Evolutionary conservation across 2,329 filamentous ascomycete species (phyloP).

Genomic region (Scytalidium sp.): DNA sequence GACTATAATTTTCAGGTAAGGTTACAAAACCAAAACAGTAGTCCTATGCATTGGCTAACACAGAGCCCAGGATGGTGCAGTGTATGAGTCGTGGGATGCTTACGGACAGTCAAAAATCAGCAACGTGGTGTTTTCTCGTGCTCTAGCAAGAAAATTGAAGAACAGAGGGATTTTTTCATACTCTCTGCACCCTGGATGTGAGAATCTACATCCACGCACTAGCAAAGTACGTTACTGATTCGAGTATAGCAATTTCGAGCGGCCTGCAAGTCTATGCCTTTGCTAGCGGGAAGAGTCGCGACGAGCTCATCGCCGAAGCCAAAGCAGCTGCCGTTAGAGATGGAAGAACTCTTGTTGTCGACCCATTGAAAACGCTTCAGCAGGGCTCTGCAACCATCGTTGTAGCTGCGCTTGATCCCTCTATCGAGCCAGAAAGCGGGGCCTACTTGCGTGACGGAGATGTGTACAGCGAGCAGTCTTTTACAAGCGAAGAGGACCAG

Average conservation of each 20-base stretch:
- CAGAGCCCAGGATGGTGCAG: conserved; percentile 1
- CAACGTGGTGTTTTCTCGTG: conserved; percentile 27
- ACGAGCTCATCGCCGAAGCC: not conserved
- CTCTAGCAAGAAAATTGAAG: conserved; percentile 4
- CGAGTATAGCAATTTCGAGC: not conserved
- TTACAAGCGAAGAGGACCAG: conserved; percentile 20
- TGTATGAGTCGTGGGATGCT: conserved; percentile 27
- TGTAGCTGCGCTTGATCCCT: conserved; percentile 35
- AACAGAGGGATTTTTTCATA: not conserved
- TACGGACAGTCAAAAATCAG: conserved; percentile 42
- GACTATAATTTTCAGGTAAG: conserved; percentile 9
- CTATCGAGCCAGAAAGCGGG: conserved; percentile 14
- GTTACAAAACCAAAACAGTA: not conserved
- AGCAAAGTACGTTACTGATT: not conserved
- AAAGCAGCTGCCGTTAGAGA: not conserved
- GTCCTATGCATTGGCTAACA: not conserved
- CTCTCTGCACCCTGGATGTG: conserved; percentile 4
- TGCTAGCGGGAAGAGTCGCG: not conserved
- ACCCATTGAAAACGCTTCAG: conserved; percentile 2
- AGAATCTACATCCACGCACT: not conserved
- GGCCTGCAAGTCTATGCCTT: not conserved
- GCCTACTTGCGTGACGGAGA: not conserved
- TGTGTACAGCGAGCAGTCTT: not conserved
- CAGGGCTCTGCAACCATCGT: conserved; percentile 27
- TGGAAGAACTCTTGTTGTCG: not conserved